Evolutionary conservation across 1,284 basidiomycete genomes (phyloP), one percentile per base, ranked within the genome.

Genomic region (Leccinum solheimii): DNA sequence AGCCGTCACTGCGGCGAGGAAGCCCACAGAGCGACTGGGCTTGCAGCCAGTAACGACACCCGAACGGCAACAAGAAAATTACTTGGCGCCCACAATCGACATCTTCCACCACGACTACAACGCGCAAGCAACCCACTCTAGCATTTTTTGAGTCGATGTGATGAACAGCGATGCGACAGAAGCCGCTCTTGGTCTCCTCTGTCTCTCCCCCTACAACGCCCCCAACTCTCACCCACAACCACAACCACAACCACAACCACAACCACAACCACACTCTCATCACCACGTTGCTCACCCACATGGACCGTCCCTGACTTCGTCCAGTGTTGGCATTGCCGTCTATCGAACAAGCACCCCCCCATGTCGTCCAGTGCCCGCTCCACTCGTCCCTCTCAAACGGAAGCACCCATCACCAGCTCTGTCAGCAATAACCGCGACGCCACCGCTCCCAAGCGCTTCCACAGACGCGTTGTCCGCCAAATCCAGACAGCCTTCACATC

Each of bases 161-260:
- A 82, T 82, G 80, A 77, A 77, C 69, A 79, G 69, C 74, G 80
- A 82, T 80, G 81, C 80, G 63, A 77, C 78, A 65, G 80, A 81
- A 70, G 81, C 81, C 58, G 80, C 79, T 52, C 79, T 81, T 60
- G 81, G 80, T 73, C 72, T 82, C 38, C 79, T 82, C 55, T 77
- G 79, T 65, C 78, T 81, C 58, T 78, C 73, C 54, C 70, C 79
- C 57, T 68, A 72, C 57, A 70, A 76, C 57, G 67, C 73, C 54
- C 62, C 72, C 53, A 72, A 64, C 56, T 66, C 66, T 34, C 65
- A 71, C 63, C 23, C 23, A 23, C 23, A 23, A 3, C 23, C 23
- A 23, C 23, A 23, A 23, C 23, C 23, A 23, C 23, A 23, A 23
- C 23, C 23, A 23, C 23, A 23, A 23, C 64, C 64, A 13, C 62